A percentile compares a stretch with the other conserved stretches of the same genome.
Evolutionary conservation across 1,284 basidiomycete genomes (phyloP).

Genomic region (Bondarzewia mesenterica): DNA sequence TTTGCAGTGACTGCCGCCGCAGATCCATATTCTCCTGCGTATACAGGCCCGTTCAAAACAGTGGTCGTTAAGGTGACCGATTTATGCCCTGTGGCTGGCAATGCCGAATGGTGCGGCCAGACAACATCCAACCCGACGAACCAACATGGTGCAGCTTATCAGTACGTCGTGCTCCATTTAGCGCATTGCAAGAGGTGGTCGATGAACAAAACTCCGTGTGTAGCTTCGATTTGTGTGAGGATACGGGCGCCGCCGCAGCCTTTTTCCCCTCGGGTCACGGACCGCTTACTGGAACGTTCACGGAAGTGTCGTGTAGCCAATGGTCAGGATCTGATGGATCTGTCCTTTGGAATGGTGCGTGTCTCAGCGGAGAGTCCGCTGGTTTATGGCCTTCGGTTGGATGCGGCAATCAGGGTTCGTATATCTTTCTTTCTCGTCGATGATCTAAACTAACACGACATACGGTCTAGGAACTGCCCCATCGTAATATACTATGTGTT

Average conservation of each 20-base stretch:
- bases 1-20: conserved; percentile 40
- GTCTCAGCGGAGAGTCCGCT: conserved; percentile 39
- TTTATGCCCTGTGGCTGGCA: conserved; percentile 39
- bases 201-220: too few species aligned
- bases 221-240: conserved; percentile 55
- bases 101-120: conserved; percentile 49
- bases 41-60: conserved; percentile 41
- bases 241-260: conserved; percentile 39
- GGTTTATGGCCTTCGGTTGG: conserved; percentile 39
- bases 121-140: conserved; percentile 33
- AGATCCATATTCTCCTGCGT: conserved; percentile 46
- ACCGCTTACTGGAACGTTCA: conserved; percentile 42
- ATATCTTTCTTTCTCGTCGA: background rate
- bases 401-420: conserved; percentile 47
- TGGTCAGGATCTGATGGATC: conserved; percentile 46
- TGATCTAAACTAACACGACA: background rate
- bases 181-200: too few species aligned
- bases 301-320: conserved; percentile 45
- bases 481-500: background rate
- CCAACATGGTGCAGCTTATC: conserved; percentile 34
- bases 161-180: conserved; percentile 28
- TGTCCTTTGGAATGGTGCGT: conserved; percentile 39
- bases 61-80: conserved; percentile 53
- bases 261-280: conserved; percentile 53
- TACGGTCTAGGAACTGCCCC: background rate